Evolutionary conservation across 139 green algal genomes (phyloP), one percentile per base, ranked within the genome.

Genomic region (Haematococcus lacustris): DNA sequence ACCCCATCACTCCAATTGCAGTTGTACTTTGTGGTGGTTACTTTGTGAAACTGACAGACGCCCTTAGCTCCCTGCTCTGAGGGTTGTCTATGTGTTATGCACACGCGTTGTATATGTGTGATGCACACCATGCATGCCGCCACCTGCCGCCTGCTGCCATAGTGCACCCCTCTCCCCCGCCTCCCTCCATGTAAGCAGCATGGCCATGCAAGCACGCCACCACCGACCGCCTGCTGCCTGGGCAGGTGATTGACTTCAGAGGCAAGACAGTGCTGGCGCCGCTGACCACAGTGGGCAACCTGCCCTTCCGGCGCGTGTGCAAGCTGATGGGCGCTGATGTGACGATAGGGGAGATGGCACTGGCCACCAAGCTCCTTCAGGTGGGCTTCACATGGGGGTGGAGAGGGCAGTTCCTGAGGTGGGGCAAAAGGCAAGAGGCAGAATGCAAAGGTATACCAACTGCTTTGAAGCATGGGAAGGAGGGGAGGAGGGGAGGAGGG

Each of bases 281-380:
- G 7, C 82, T 99, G 23, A 99, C 95, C 9, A 99, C 95, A 4
- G 90, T 95, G 30, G 94, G 94, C 75, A 98, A 98, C 86, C 88
- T 98, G 61, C 94, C 94, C 28, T 98, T 97, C 82, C 83, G 93
- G 33, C 84, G 94, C 4, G 60, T 98, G 41, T 97, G 91, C 87
- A 93, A 95, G 73, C 53, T 26, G 2, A 73, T 98, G 17, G 95
- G 95, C 3, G 90, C 84, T 3, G 95, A 99, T 71, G 83, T 99
- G 32, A 98, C 94, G 3, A 77, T 74, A 32, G 72, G 75, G 0
- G 95, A 99, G 84, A 98, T 99, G 95, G 94, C 95, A 0, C 75
- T 99, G 78, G 88, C 85, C 17, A 96, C 93, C 33, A 97, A 97
- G 80, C 80, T 99, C 51, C 83, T 98, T 43, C 77, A 81, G 73